Conservation (phyloP, 2,329 filamentous ascomycete species). For the Berkeleyomyces rouxiae region DNA sequence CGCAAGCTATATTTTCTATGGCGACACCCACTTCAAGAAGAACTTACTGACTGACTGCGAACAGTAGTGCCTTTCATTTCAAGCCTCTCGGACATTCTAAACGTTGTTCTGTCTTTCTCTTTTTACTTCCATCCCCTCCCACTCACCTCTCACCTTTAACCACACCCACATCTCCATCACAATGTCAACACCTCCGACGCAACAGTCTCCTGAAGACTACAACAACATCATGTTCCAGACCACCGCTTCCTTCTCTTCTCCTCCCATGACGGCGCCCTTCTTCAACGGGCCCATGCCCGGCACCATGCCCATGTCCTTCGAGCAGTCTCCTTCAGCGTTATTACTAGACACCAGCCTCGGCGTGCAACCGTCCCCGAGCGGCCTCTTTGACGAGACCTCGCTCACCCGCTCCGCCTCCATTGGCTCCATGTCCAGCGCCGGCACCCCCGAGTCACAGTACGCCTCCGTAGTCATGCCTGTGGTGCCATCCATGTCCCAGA, state of each 20-base stretch:
- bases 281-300: slow-evolving; percentile 2
- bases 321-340: neutral
- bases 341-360: neutral
- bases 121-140: too few species aligned
- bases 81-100: too few species aligned
- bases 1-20: too few species aligned
- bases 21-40: too few species aligned
- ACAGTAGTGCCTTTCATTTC: too few species aligned
- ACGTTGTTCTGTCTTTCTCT: too few species aligned
- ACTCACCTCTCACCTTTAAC: neutral
- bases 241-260: neutral
- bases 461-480: slow-evolving; percentile 2
- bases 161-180: neutral
- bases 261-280: neutral
- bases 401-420: slow-evolving; percentile 8
- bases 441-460: slow-evolving; percentile 4
- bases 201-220: slow-evolving; percentile 1
- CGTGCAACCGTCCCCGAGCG: neutral
- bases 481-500: neutral
- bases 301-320: slow-evolving; percentile 3
- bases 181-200: slow-evolving; percentile 3
- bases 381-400: neutral
- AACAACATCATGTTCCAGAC: neutral
- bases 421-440: slow-evolving; percentile 3
- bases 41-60: too few species aligned